phyloP scores from a whole-genome alignment of 2,329 filamentous ascomycete species.

The Aspergillus persii region DNA sequence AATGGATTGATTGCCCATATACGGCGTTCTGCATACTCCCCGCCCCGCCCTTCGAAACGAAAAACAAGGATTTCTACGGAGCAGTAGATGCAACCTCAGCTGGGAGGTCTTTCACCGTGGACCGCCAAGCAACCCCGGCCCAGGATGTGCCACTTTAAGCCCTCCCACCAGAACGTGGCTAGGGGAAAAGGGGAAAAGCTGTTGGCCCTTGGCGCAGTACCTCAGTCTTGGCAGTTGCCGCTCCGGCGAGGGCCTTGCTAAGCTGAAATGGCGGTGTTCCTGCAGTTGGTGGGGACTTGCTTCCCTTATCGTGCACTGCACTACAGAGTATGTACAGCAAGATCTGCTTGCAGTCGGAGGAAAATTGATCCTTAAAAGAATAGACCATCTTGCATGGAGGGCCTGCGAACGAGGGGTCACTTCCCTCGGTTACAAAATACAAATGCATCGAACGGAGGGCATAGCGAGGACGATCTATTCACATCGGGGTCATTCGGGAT shows the following conservation, averaged over 20 bases:
- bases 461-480: too few species aligned
- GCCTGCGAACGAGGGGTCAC: neutral
- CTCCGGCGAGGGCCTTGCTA: slow-evolving; percentile 10
- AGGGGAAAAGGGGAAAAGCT: slow-evolving; percentile 15
- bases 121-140: slow-evolving; percentile 12
- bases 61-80: neutral
- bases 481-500: slow-evolving; percentile 15
- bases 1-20: neutral
- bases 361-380: neutral
- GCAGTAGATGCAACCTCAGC: neutral
- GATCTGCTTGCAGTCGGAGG: neutral
- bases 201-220: slow-evolving; percentile 20
- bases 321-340: neutral
- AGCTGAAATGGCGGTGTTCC: slow-evolving; percentile 23
- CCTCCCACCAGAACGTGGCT: slow-evolving; percentile 21
- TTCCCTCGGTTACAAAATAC: neutral
- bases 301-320: neutral
- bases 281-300: slow-evolving; percentile 15
- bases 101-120: slow-evolving; percentile 5
- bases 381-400: slow-evolving; percentile 9
- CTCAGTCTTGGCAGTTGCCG: slow-evolving; percentile 17
- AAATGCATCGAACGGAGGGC: neutral
- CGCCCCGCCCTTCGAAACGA: neutral
- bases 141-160: slow-evolving; percentile 10
- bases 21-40: neutral